Percentiles rank a stretch among this genome's conserved stretches.
Conservation (phyloP, 371 early-diverging fungal species). For the Syncephalastrum racemosum region DNA sequence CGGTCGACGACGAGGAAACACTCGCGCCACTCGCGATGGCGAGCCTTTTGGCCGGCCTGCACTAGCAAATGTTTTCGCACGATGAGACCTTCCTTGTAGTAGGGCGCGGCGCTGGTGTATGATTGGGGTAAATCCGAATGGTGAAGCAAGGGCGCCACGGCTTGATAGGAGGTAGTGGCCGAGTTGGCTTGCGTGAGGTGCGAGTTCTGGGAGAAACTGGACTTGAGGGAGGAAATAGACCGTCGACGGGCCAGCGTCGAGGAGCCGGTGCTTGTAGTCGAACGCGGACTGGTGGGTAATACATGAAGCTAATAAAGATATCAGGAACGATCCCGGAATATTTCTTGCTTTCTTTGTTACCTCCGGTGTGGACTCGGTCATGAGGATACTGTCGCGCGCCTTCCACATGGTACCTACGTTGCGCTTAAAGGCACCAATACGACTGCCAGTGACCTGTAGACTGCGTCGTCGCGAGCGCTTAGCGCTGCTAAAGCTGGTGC, state of each 20-base stretch:
- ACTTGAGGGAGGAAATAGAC: constrained; percentile 24
- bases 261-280: constrained; percentile 15
- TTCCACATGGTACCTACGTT: constrained; percentile 43
- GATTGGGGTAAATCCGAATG: constrained; percentile 24
- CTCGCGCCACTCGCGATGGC: constrained; percentile 83
- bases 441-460: constrained; percentile 23
- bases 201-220: constrained; percentile 22
- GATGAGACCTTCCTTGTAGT: constrained; percentile 74
- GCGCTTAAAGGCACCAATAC: constrained; percentile 32
- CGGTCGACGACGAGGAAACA: constrained; percentile 74
- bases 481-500: neutral
- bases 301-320: too few species aligned
- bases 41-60: constrained; percentile 71
- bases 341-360: constrained; percentile 2
- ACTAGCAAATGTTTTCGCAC: constrained; percentile 85
- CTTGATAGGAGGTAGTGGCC: constrained; percentile 26
- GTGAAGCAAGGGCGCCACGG: constrained; percentile 28
- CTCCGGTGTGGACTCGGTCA: constrained; percentile 17
- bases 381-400: constrained; percentile 28
- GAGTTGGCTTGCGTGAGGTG: constrained; percentile 15
- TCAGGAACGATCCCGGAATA: neutral
- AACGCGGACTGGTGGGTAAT: constrained; percentile 18
- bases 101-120: constrained; percentile 37
- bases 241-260: constrained; percentile 16
- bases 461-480: constrained; percentile 24